These are phyloP conservation scores for Hippophae rhamnoides DNA, from an alignment of 306 rosid genomes.

Conservation along the genomic window DNA sequence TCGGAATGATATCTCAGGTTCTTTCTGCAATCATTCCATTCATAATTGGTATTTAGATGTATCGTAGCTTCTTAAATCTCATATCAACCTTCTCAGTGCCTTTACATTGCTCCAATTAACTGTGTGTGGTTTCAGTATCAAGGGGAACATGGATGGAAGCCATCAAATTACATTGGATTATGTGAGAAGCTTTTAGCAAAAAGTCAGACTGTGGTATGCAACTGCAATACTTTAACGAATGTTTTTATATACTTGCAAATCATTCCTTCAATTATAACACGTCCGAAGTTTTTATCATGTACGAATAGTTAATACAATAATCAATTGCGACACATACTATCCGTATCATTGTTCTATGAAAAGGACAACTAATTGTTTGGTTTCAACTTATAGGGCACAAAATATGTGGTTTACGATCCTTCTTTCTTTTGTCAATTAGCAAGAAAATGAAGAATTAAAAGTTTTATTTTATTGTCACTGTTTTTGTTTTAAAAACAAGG, in stretches of 20 bases:
- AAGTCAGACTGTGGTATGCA: constrained; percentile 93
- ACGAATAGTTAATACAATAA: no score
- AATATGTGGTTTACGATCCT: background rate
- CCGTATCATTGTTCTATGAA: no score
- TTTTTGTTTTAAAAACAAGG: background rate
- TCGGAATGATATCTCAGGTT: constrained; percentile 99
- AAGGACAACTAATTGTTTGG: no score
- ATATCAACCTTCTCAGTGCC: constrained; percentile 7
- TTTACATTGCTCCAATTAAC: background rate
- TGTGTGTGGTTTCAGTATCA: constrained; percentile 59
- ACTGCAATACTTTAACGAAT: constrained; percentile 13
- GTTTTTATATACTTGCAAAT: background rate
- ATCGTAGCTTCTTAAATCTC: background rate
- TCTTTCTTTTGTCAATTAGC: background rate
- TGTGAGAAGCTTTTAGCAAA: constrained; percentile 76
- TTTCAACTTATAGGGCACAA: background rate
- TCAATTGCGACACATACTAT: no score
- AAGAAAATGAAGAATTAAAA: background rate
- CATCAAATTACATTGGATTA: constrained; percentile 78
- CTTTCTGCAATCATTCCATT: constrained; percentile 8
- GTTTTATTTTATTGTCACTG: no score
- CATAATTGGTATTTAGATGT: background rate
- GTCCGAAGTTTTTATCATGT: background rate
- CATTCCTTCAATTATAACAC: background rate
- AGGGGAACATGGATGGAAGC: constrained; percentile 93